Conservation (phyloP, 2,329 filamentous ascomycete genomes). For the Arachnomyces sp. region DNA sequence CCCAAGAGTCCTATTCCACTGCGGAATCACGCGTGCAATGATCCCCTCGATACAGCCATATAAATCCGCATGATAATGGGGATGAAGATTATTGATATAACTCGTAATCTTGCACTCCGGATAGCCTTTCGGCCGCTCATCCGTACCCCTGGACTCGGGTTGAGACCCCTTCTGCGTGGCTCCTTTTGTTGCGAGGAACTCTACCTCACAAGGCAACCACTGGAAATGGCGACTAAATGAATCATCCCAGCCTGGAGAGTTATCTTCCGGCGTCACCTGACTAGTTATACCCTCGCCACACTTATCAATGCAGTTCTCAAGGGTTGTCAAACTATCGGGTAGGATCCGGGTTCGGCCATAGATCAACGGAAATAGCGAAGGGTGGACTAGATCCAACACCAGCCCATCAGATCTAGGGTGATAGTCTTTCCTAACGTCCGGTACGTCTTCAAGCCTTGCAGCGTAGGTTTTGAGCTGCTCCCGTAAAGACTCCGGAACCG, state of each 20-base stretch:
- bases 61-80: slow-evolving; percentile 22
- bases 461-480: slow-evolving; percentile 39
- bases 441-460: slow-evolving; percentile 43
- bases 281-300: slow-evolving; percentile 7
- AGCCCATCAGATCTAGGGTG: slow-evolving; percentile 49
- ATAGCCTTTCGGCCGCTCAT: slow-evolving; percentile 3
- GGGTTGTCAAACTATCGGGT: slow-evolving; percentile 2
- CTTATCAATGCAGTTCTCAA: slow-evolving; percentile 8
- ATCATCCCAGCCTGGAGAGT: not conserved
- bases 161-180: no score
- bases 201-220: slow-evolving; percentile 40
- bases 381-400: slow-evolving; percentile 56
- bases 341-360: slow-evolving; percentile 10
- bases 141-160: no score
- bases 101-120: slow-evolving; percentile 24
- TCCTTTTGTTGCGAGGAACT: no score
- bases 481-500: slow-evolving; percentile 31
- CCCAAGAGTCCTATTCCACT: slow-evolving; percentile 36
- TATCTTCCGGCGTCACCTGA: not conserved
- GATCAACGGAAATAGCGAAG: slow-evolving; percentile 35
- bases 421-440: slow-evolving; percentile 49
- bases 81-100: slow-evolving; percentile 42
- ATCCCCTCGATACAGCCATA: slow-evolving; percentile 33
- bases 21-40: slow-evolving; percentile 33
- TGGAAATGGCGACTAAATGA: slow-evolving; percentile 32